Evolutionary conservation across 2,329 filamentous ascomycete species (phyloP).

Genomic region (Ilyonectria mors-panacis): DNA sequence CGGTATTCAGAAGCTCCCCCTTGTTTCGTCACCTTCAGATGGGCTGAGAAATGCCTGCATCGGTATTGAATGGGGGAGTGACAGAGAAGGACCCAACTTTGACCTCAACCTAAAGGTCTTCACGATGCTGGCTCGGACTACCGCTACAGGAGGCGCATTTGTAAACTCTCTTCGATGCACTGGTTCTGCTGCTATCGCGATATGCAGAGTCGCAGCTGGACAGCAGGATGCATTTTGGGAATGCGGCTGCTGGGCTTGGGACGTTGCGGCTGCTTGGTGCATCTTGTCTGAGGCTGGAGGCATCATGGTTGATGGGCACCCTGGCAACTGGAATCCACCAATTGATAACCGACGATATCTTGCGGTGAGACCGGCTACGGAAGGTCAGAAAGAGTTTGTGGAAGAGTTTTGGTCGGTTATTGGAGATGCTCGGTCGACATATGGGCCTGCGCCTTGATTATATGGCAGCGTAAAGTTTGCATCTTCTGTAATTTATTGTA

Average conservation of each 20-base stretch:
- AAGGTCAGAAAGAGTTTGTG: slow-evolving; percentile 71
- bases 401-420: background rate
- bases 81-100: slow-evolving; percentile 77
- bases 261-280: slow-evolving; percentile 85
- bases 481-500: too few species aligned
- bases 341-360: slow-evolving; percentile 73
- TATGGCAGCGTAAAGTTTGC: too few species aligned
- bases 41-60: slow-evolving; percentile 75
- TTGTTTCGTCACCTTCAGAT: slow-evolving; percentile 63
- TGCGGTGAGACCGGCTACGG: slow-evolving; percentile 70
- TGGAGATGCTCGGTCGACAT: background rate
- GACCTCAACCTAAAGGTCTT: slow-evolving; percentile 77
- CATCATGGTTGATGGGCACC: slow-evolving; percentile 78
- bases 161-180: slow-evolving; percentile 78
- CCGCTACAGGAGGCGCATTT: slow-evolving; percentile 78
- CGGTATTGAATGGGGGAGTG: slow-evolving; percentile 80
- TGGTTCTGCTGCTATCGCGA: slow-evolving; percentile 80
- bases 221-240: slow-evolving; percentile 84
- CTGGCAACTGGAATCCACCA: slow-evolving; percentile 74
- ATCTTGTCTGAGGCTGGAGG: slow-evolving; percentile 82
- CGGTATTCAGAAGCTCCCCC: slow-evolving; percentile 55
- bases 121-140: slow-evolving; percentile 58
- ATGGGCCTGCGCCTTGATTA: background rate
- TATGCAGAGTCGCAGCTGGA: slow-evolving; percentile 80
- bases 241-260: slow-evolving; percentile 86